Evolutionary conservation across 2,329 filamentous ascomycete species (phyloP).

Genomic region (Scedosporium dehoogii): DNA sequence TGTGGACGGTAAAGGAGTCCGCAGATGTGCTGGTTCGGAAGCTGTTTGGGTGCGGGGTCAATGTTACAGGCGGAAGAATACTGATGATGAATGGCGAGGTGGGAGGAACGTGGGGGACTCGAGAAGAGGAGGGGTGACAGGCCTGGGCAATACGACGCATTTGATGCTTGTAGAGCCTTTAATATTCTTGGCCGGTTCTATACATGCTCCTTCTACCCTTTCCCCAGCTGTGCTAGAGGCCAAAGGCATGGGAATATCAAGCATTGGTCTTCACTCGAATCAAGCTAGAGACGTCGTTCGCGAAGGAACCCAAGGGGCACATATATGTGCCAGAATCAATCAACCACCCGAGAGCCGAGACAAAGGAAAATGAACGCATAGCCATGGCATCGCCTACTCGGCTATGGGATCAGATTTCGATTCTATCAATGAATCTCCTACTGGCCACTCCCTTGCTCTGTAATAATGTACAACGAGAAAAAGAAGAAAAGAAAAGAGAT

Average conservation of each 20-base stretch:
- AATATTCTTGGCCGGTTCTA: too few species aligned
- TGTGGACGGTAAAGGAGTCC: too few species aligned
- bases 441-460: background rate
- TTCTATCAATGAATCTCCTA: background rate
- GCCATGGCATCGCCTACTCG: background rate
- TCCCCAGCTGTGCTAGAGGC: too few species aligned
- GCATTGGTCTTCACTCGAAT: background rate
- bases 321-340: background rate
- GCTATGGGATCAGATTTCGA: background rate
- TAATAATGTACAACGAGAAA: slow-evolving; percentile 5
- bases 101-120: background rate
- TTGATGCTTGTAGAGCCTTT: too few species aligned
- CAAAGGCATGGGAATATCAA: background rate
- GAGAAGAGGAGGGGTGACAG: background rate
- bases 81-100: background rate
- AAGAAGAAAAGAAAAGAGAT: slow-evolving; percentile 9
- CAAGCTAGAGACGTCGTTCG: background rate
- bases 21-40: too few species aligned
- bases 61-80: background rate
- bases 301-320: background rate
- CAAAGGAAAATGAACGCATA: background rate
- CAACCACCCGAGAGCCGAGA: background rate
- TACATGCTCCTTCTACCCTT: too few species aligned
- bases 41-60: background rate
- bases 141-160: background rate